Evolutionary conservation across 306 rosid species (phyloP).

Genomic region (Gastrolobium bilobum): DNA sequence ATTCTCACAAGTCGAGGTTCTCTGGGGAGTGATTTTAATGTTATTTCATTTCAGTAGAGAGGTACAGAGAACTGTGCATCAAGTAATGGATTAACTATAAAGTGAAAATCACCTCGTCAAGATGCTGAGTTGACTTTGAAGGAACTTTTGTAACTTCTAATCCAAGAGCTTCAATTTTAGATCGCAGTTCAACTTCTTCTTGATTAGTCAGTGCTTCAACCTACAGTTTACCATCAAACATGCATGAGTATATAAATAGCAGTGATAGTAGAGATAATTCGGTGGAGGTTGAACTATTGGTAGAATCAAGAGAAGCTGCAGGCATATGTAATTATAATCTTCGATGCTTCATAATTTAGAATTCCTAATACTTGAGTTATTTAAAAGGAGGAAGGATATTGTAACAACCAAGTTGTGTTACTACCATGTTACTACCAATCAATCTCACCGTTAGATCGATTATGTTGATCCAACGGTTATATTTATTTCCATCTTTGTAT

Average conservation of each 20-base stretch:
- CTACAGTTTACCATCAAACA: constrained; percentile 52
- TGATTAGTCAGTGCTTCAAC: constrained; percentile 88
- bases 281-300: constrained; percentile 6
- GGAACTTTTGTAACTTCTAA: constrained; percentile 94
- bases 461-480: no score
- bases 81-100: constrained; percentile 31
- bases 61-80: constrained; percentile 12
- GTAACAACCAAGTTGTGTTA: no score
- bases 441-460: no score
- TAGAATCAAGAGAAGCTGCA: constrained; percentile 31
- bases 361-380: background rate
- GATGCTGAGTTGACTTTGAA: constrained; percentile 64
- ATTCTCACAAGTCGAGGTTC: no score
- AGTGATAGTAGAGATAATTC: background rate
- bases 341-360: background rate
- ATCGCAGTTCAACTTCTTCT: constrained; percentile 93
- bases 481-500: no score
- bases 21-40: background rate
- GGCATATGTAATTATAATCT: background rate
- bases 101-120: constrained; percentile 70
- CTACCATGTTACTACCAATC: no score
- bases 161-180: constrained; percentile 94
- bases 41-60: constrained; percentile 14
- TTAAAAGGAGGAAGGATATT: no score
- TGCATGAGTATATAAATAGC: background rate